A percentile compares a stretch with the other conserved stretches of the same genome.
Conservation (phyloP, 345 rosid genomes). For the Eucalyptus globulus region DNA sequence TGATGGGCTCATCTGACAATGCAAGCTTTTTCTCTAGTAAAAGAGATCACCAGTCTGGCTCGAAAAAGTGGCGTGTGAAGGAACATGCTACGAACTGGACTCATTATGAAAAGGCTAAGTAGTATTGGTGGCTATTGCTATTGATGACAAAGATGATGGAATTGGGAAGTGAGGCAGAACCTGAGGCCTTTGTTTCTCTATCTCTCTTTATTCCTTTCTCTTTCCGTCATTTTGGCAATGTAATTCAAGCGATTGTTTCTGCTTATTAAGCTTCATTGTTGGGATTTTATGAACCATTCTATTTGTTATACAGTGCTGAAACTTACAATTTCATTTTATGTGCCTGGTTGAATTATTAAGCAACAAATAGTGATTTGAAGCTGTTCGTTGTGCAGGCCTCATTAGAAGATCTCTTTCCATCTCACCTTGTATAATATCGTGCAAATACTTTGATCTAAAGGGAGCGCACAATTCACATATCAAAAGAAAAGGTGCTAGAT, state of each 20-base stretch:
- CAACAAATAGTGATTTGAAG: neutral
- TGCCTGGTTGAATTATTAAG: neutral
- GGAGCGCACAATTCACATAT: slow-evolving; percentile 6
- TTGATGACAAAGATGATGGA: neutral
- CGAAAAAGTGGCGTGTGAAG: neutral
- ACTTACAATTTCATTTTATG: neutral
- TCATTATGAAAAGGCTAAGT: neutral
- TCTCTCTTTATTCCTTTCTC: neutral
- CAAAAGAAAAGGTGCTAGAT: slow-evolving; percentile 31
- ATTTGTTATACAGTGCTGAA: neutral
- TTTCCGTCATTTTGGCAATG: neutral
- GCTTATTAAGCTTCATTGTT: neutral
- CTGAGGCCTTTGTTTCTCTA: neutral
- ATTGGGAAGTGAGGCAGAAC: neutral
- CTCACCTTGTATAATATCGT: slow-evolving; percentile 16
- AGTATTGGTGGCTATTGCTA: neutral
- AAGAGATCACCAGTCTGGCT: neutral
- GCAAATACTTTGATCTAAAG: neutral
- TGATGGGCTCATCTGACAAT: neutral
- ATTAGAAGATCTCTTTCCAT: slow-evolving; percentile 11
- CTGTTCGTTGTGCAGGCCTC: slow-evolving; percentile 29
- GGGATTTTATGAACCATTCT: neutral
- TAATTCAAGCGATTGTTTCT: neutral
- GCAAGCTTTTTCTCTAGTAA: neutral
- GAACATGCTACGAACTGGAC: neutral